Base-by-base conservation (phyloP, 2,329 filamentous ascomycete genomes). In the Dactylellina sp. region DNA sequence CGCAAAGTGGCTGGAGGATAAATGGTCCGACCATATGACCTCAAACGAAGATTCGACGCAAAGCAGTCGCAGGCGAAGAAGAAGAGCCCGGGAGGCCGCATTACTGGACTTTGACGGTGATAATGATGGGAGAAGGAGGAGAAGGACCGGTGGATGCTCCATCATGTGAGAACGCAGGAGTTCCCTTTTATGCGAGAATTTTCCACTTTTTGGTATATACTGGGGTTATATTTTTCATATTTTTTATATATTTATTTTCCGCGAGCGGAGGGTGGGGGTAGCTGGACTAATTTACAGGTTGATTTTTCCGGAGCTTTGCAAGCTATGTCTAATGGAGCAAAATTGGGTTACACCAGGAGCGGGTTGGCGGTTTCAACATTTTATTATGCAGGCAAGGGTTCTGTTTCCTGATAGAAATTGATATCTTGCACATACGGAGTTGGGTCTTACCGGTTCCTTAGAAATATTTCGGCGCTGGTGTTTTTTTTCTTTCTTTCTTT, bases 21-120 rank as follows among this genome's bases (percentile, higher is more conserved):
- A 94, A 80, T 98, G 94, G 94, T 90, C 90, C 0, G 91, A 96
- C 62, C 96, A 92, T 81, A 97, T 97, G 93, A 91, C 96, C 82
- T 89, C 91, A 14, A 91, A 87, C 56, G 92, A 97, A 81, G 94
- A 97, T 80, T 86, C 86, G 1, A 84, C 83, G 1, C 92, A 89
- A 1, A 86, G 85, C 0, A 88, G 90, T 4, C 84, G 86, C 1
- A 85, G 93, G 61, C 84, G 93, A 60, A 70, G 85, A 93, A 76
- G 86, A 93, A 55, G 93, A 71, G 92, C 92, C 1, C 86, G 93
- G 50, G 92, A 96, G 80, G 92, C 93, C 3, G 89, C 92, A 79
- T 85, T 89, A 79, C 84, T 92, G 77, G 92, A 95, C 81, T 89
- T 90, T 50, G 88, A 92, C 77, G 93, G 97, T 2, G 47, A 62